Percentiles rank a stretch among this genome's conserved stretches.
Evolutionary conservation across 106 monocot species (phyloP).

Genomic region (Dioscorea dumetorum): DNA sequence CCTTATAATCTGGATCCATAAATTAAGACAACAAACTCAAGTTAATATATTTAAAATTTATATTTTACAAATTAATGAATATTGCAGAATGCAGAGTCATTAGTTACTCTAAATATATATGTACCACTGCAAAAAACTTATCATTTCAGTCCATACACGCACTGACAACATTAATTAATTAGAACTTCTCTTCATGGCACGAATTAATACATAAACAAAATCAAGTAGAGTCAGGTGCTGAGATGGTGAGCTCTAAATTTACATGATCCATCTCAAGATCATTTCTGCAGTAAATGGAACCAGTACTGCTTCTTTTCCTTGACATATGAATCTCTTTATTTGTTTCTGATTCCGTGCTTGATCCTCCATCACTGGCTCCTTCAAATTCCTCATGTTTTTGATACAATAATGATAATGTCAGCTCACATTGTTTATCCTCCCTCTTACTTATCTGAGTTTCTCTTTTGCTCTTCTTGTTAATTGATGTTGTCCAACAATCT

Average conservation of each 20-base stretch:
- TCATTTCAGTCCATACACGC: background rate
- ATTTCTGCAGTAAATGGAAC: background rate
- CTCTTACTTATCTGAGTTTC: no score
- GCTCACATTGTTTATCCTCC: slow-evolving; percentile 7
- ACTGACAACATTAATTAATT: background rate
- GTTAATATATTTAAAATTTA: background rate
- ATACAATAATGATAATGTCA: slow-evolving; percentile 11
- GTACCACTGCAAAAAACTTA: background rate
- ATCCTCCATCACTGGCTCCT: background rate
- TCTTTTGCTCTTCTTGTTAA: background rate
- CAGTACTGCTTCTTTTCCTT: background rate
- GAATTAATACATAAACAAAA: background rate
- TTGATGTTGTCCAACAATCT: background rate
- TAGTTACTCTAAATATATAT: background rate
- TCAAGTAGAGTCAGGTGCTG: slow-evolving; percentile 5
- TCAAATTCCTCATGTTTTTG: background rate
- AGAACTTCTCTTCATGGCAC: background rate
- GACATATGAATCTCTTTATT: background rate
- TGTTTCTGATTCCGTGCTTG: slow-evolving; percentile 8
- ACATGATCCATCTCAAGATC: background rate
- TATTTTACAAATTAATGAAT: background rate
- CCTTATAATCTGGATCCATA: background rate
- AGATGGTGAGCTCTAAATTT: slow-evolving; percentile 33
- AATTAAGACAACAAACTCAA: background rate
- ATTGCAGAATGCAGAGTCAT: background rate